A percentile compares a stretch with the other conserved stretches of the same genome.
phyloP scores from a whole-genome alignment of 805 yeast species.

The Wickerhamia fluorescens region DNA sequence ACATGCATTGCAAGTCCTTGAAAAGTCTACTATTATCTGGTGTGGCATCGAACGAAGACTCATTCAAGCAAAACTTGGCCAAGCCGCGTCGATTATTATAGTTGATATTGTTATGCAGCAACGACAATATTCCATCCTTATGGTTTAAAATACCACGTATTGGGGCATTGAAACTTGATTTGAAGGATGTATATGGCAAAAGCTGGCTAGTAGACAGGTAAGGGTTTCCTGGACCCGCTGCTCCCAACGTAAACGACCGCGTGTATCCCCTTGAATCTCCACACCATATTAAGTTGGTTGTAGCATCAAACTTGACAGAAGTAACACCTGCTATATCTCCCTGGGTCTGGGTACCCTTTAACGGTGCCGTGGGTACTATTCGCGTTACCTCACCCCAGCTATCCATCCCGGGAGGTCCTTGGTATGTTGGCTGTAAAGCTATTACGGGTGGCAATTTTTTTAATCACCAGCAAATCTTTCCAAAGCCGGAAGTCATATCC shows the following conservation, averaged over 20 bases:
- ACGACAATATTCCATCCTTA: slow-evolving; percentile 27
- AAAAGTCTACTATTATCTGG: slow-evolving; percentile 9
- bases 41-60: slow-evolving; percentile 6
- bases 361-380: slow-evolving; percentile 7
- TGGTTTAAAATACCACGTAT: slow-evolving; percentile 24
- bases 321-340: slow-evolving; percentile 11
- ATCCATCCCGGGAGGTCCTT: slow-evolving; percentile 7
- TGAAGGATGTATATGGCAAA: slow-evolving; percentile 32
- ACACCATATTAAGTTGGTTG: slow-evolving; percentile 77
- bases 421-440: too few relatives aligned
- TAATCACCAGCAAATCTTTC: too few relatives aligned
- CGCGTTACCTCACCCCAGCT: slow-evolving; percentile 11
- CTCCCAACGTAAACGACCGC: slow-evolving; percentile 23
- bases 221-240: slow-evolving; percentile 9
- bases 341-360: background rate
- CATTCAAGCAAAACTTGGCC: slow-evolving; percentile 12
- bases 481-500: too few relatives aligned
- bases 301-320: slow-evolving; percentile 50
- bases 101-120: slow-evolving; percentile 24
- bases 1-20: slow-evolving; percentile 23
- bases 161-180: slow-evolving; percentile 13
- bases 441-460: too few relatives aligned
- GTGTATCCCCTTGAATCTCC: slow-evolving; percentile 60
- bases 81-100: slow-evolving; percentile 31
- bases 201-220: slow-evolving; percentile 14